A percentile compares a stretch with the other conserved stretches of the same genome.
Evolutionary conservation across 306 rosid genomes (phyloP).

Genomic region (Castanospermum australe): DNA sequence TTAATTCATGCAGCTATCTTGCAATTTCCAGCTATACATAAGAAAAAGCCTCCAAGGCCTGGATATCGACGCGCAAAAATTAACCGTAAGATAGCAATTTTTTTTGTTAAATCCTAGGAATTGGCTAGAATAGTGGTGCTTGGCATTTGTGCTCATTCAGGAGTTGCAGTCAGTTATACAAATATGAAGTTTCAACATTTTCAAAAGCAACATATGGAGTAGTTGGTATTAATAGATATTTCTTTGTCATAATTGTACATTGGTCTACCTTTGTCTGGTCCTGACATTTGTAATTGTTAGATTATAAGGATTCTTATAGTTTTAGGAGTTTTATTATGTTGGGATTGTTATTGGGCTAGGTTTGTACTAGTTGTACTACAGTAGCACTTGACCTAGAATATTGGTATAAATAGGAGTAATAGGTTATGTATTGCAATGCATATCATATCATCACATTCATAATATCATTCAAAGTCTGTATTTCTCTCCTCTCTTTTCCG

Average conservation of each 20-base stretch:
- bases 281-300: neutral
- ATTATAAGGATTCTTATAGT: neutral
- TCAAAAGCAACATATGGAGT: conserved; percentile 1
- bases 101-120: conserved; percentile 17
- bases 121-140: conserved; percentile 6
- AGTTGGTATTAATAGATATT: neutral
- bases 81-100: conserved; percentile 57
- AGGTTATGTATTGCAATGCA: neutral
- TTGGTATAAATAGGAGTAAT: neutral
- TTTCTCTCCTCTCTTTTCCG: neutral
- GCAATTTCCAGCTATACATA: conserved; percentile 79
- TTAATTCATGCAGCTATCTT: conserved; percentile 77
- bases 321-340: neutral
- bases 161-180: conserved; percentile 6
- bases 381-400: neutral
- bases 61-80: conserved; percentile 84
- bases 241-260: neutral
- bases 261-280: neutral
- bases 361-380: neutral
- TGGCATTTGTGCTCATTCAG: conserved; percentile 13
- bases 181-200: conserved; percentile 5
- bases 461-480: neutral
- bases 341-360: neutral
- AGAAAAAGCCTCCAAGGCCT: conserved; percentile 79
- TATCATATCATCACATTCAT: neutral